A percentile compares a stretch with the other conserved stretches of the same genome.
Conservation (phyloP, 2,329 filamentous ascomycete genomes). For the Fusarium papillatum region DNA sequence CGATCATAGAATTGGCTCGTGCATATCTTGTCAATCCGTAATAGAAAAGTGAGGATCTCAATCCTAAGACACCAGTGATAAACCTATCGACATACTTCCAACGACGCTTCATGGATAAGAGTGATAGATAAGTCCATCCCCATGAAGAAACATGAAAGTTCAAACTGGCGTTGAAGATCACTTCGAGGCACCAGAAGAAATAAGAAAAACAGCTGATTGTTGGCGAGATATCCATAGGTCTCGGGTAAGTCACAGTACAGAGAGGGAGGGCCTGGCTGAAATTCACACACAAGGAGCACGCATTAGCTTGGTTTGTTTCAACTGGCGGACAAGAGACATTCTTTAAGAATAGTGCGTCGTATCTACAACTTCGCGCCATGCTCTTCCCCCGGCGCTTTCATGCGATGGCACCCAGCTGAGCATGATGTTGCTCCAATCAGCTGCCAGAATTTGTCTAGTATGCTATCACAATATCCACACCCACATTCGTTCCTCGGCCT, state of each 20-base stretch:
- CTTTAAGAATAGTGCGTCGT: background rate
- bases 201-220: background rate
- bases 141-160: background rate
- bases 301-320: background rate
- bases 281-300: background rate
- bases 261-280: background rate
- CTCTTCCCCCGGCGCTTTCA: background rate
- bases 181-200: background rate
- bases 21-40: no score
- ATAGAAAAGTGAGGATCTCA: no score
- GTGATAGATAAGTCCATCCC: no score
- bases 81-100: no score
- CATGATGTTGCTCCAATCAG: background rate
- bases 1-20: background rate
- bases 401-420: background rate
- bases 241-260: background rate
- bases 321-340: background rate
- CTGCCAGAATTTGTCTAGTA: background rate
- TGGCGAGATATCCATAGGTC: background rate
- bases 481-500: background rate
- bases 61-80: no score
- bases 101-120: no score
- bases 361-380: background rate
- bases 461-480: conserved; percentile 1
- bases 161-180: background rate